These are phyloP conservation scores for Hibiscus syriacus DNA, from an alignment of 345 rosid genomes.

Conservation along the genomic window DNA sequence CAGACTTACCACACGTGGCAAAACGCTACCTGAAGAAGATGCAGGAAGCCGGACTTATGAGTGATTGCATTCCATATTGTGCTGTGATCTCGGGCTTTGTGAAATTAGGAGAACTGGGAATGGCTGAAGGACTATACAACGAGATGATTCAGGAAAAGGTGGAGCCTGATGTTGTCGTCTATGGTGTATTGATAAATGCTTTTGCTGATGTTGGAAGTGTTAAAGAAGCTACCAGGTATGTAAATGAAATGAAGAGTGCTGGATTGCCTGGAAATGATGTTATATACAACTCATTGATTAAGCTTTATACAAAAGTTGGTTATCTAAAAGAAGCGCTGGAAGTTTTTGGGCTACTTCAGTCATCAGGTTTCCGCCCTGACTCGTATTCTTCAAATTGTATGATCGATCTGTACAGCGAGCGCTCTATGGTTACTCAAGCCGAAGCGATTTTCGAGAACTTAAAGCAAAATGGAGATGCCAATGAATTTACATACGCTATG, in stretches of 20 bases:
- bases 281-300: constrained; percentile 63
- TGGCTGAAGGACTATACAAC: no score
- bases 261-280: constrained; percentile 55
- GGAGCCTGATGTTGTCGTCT: no score
- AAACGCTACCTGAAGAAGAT: no score
- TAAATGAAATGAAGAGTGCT: constrained; percentile 50
- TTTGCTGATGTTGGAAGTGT: constrained; percentile 72
- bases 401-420: constrained; percentile 72
- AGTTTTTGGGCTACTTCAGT: constrained; percentile 47
- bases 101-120: no score
- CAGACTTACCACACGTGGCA: constrained; percentile 54
- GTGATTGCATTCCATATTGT: no score
- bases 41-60: no score
- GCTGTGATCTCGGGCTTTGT: no score
- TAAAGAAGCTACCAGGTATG: constrained; percentile 46
- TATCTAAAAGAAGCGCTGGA: constrained; percentile 69
- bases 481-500: constrained; percentile 77
- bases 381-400: constrained; percentile 76
- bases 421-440: constrained; percentile 60
- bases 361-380: constrained; percentile 33
- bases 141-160: no score
- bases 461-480: constrained; percentile 60
- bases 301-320: constrained; percentile 77
- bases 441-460: constrained; percentile 48
- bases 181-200: constrained; percentile 73